Evolutionary conservation across 2,329 filamentous ascomycete species (phyloP), one percentile per base, ranked within the genome.

Genomic region (Penicillium sp.): DNA sequence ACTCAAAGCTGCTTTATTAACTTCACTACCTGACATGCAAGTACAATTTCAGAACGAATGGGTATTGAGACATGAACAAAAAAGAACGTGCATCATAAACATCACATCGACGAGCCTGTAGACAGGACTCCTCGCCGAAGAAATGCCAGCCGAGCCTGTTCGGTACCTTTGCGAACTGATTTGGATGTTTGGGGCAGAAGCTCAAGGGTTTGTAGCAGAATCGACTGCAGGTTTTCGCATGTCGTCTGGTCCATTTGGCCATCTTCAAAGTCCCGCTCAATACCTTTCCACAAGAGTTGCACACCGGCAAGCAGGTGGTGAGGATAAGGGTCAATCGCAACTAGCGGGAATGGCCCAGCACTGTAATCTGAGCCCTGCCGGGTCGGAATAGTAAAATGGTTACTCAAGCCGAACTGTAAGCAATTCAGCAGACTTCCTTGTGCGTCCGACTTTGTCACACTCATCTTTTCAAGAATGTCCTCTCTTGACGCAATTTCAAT

Each of bases 281-380:
- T 52, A 1, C 53, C 60, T 36, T 61, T 64, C 38, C 55, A 52
- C 32, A 66, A 47, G 4, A 65, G 51, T 40, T 58, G 60, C n/a
- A 64, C 55, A 5, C 46, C 59, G 3, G 61, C 62, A 39, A 66
- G 59, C 7, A 66, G 49, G 36, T 65, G 59, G 41, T 65, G 60
- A 11, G 61, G 64, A 46, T 65, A 65, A 9, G 62, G 64, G 34
- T 66, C 61, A 34, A 66, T 57, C 9, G 60, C 57, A 39, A 65
- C 46, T 7, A 66, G 51, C 8, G 62, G 61, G n/a, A 58, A 52
- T 2, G 51, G 46, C 24, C 50, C 48, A 42, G 51, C 38, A 11
- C 25, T 13, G 36, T 25, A 8, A 18, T 43, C 40, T 11, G 26
- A 13, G 4, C 42, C 42, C 39, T 38, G 28, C 39, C 38, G 41